Percentiles rank a stretch among this genome's conserved stretches.
phyloP scores from a whole-genome alignment of 345 rosid genomes.

The Raphanus sativus region DNA sequence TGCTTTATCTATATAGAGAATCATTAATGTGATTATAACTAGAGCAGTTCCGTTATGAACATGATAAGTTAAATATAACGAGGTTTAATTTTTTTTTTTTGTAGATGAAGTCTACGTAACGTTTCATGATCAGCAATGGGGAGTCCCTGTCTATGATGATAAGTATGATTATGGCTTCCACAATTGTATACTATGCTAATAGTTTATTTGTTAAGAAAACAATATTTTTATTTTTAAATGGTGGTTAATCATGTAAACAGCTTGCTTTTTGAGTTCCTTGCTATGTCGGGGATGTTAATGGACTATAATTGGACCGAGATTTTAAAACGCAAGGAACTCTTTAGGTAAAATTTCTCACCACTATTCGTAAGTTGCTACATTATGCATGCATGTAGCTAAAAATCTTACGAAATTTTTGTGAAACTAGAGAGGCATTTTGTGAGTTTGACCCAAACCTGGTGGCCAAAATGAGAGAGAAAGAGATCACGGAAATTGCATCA shows the following conservation, averaged over 20 bases:
- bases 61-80: not conserved
- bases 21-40: not conserved
- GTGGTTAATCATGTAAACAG: conserved; percentile 41
- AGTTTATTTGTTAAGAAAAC: not conserved
- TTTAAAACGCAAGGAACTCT: conserved; percentile 63
- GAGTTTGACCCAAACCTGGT: conserved; percentile 77
- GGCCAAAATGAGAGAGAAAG: conserved; percentile 83
- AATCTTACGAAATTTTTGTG: not conserved
- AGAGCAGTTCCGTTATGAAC: not conserved
- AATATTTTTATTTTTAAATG: not conserved
- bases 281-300: conserved; percentile 92
- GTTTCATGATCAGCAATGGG: conserved; percentile 97
- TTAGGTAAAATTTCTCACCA: conserved; percentile 47
- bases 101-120: conserved; percentile 79
- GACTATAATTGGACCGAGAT: conserved; percentile 98
- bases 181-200: not conserved
- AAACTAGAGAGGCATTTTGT: conserved; percentile 65
- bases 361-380: not conserved
- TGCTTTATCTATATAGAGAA: not conserved
- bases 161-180: conserved; percentile 50
- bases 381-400: not conserved
- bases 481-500: conserved; percentile 68
- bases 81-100: conserved; percentile 13
- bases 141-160: conserved; percentile 92
- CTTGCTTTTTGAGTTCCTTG: conserved; percentile 83